Percentiles rank a stretch among this genome's conserved stretches.
Conservation (phyloP, 306 rosid species). For the Acacia acuminata region DNA sequence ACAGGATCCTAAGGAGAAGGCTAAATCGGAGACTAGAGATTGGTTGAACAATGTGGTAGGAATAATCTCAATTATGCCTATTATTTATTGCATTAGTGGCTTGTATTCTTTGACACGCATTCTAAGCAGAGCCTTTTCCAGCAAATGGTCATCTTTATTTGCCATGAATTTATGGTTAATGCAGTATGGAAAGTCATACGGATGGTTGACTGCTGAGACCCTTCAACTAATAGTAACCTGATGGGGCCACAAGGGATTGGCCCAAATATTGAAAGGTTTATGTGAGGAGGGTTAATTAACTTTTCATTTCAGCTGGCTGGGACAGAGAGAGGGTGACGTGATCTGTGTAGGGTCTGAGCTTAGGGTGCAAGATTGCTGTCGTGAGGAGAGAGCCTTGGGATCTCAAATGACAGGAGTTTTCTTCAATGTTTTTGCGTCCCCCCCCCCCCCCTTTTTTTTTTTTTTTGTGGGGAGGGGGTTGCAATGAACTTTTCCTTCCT, state of each 20-base stretch:
- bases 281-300: neutral
- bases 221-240: conserved; percentile 18
- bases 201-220: conserved; percentile 29
- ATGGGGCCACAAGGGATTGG: neutral
- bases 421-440: neutral
- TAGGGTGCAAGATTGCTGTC: neutral
- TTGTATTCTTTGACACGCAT: neutral
- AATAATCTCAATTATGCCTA: conserved; percentile 25
- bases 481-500: neutral
- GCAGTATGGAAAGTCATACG: neutral
- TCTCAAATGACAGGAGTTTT: neutral
- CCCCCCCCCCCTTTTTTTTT: too few species aligned
- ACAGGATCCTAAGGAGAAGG: conserved; percentile 93
- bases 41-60: conserved; percentile 89
- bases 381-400: neutral
- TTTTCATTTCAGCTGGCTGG: neutral
- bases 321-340: neutral
- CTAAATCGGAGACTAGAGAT: conserved; percentile 87
- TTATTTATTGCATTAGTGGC: conserved; percentile 4
- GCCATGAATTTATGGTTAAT: conserved; percentile 19
- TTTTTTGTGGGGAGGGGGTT: too few species aligned
- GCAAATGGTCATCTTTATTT: conserved; percentile 16
- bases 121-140: conserved; percentile 18
- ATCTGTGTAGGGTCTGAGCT: neutral
- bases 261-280: neutral